Conservation (phyloP, 2,329 filamentous ascomycete genomes). For the Scytalidium sp. region DNA sequence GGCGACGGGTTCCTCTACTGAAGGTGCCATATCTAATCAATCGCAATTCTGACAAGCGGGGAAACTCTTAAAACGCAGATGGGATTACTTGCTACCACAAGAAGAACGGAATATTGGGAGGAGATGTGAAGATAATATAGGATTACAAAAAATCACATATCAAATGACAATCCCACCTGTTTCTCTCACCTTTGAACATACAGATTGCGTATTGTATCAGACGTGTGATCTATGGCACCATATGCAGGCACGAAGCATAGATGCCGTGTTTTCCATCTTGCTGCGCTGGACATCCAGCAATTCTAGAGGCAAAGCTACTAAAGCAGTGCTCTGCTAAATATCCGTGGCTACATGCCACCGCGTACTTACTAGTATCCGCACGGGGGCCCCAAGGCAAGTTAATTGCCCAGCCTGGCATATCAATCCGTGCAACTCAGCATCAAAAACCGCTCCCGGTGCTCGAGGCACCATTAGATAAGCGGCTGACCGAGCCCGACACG, state of each 20-base stretch:
- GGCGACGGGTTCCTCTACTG: slow-evolving; percentile 18
- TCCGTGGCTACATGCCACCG: not conserved
- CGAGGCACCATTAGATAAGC: too few relatives aligned
- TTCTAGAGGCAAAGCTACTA: not conserved
- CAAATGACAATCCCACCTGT: not conserved
- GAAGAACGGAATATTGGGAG: not conserved
- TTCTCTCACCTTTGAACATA: not conserved
- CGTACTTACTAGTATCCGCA: too few relatives aligned
- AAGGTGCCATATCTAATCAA: slow-evolving; percentile 21
- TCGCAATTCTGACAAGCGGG: too few relatives aligned
- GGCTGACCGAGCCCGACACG: too few relatives aligned
- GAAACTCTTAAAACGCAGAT: not conserved
- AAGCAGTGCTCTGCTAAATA: not conserved
- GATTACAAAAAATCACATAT: not conserved
- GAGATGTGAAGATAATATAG: not conserved
- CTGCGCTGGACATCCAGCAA: not conserved
- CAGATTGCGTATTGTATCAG: not conserved
- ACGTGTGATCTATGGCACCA: not conserved
- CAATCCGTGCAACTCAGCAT: too few relatives aligned
- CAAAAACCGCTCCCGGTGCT: too few relatives aligned
- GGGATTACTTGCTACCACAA: not conserved
- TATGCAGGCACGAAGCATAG: not conserved
- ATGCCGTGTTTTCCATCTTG: not conserved
- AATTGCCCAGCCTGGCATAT: too few relatives aligned
- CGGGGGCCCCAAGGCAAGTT: too few relatives aligned